Percentiles rank a stretch among this genome's conserved stretches.
Conservation (phyloP, 116 monocot species). For the Trichopus zeylanicus region DNA sequence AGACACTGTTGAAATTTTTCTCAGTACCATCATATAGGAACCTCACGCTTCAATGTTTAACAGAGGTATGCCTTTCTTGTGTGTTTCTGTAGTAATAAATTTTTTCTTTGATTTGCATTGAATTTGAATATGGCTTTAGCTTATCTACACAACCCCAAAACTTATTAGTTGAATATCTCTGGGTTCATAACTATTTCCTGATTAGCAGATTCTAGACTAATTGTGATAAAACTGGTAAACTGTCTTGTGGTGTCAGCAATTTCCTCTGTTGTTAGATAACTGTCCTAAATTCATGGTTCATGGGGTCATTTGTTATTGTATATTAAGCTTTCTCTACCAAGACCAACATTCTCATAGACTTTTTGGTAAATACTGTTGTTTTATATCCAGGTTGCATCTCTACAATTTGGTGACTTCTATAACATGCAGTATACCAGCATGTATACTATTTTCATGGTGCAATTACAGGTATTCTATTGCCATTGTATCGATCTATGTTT, state of each 20-base stretch:
- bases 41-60: slow-evolving; percentile 95
- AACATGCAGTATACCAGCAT: slow-evolving; percentile 83
- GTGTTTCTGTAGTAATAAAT: neutral
- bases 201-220: no score
- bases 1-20: slow-evolving; percentile 84
- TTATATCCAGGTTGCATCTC: slow-evolving; percentile 66
- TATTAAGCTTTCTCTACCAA: neutral
- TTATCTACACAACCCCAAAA: neutral
- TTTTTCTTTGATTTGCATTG: neutral
- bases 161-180: neutral
- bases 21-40: slow-evolving; percentile 83
- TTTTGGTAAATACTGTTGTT: neutral
- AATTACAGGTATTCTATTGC: slow-evolving; percentile 54
- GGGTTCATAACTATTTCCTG: neutral
- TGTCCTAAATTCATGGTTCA: no score
- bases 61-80: slow-evolving; percentile 49
- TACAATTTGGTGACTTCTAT: slow-evolving; percentile 94
- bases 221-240: no score
- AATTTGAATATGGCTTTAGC: neutral
- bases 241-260: no score
- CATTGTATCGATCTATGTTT: neutral
- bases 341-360: neutral
- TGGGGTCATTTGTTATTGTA: no score
- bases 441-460: slow-evolving; percentile 88
- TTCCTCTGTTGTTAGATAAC: no score